phyloP scores from a whole-genome alignment of 2,329 filamentous ascomycete genomes.

The Botrytis cinerea region DNA sequence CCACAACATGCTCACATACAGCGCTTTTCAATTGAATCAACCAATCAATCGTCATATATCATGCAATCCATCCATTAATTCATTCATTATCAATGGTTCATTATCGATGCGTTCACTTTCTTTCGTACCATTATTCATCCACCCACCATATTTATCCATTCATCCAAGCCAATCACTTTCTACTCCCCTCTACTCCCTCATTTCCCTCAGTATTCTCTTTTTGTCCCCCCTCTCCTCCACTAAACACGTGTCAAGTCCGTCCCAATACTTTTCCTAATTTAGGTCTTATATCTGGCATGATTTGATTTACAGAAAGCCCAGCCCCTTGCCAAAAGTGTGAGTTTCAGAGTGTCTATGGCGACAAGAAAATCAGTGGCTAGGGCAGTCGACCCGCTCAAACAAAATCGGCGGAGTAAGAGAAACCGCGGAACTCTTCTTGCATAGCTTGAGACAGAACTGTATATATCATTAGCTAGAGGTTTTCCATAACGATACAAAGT shows the following conservation, averaged over 20 bases:
- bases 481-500: background rate
- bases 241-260: background rate
- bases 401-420: conserved; percentile 69
- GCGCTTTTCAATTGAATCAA: background rate
- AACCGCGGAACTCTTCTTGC: conserved; percentile 99
- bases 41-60: conserved; percentile 17
- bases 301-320: background rate
- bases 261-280: background rate
- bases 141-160: conserved; percentile 7
- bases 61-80: conserved; percentile 15
- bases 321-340: background rate
- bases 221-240: background rate
- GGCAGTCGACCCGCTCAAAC: conserved; percentile 33
- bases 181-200: background rate
- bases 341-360: background rate
- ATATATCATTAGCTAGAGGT: conserved; percentile 22
- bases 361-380: background rate
- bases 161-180: background rate
- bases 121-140: conserved; percentile 6
- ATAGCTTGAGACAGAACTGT: conserved; percentile 94
- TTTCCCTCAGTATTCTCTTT: background rate
- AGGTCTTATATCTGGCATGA: background rate
- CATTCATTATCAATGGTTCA: conserved; percentile 16
- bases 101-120: background rate
- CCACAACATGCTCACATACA: background rate